Evolutionary conservation across 441 rosid genomes (phyloP), one percentile per base, ranked within the genome.

Genomic region (Populus trichocarpa): DNA sequence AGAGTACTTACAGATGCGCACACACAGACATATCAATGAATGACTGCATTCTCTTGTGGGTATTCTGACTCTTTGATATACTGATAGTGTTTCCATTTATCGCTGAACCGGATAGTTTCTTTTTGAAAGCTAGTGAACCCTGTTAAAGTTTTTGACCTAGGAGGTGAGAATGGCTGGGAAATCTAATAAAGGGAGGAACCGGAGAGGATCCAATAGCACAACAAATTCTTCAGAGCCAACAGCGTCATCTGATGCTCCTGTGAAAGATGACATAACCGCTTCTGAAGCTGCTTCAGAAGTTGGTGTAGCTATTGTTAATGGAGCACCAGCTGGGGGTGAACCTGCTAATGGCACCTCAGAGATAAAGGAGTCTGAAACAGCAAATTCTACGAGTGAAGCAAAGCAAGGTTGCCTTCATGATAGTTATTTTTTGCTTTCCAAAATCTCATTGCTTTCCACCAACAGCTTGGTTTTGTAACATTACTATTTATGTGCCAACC

Each of bases 91-190:
- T 57, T 57, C n/a, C 10, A 20, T 23, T n/a, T 61, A n/a, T 61
- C 28, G 23, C 66, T 22, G 66, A 61, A 61, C 66, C 9, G 66
- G 65, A 4, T 9, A 61, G 23, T 61, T 61, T 22, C 13, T 22
- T 61, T 61, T 23, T 22, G 28, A 61, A 61, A 61, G 66, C 66
- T 23, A 63, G 14, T 23, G 8, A 63, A 10, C 66, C 66, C 4
- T 23, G 23, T 23, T 11, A 63, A 33, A 22, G 66, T 22, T 61
- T 22, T 61, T 8, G 28, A 63, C 11, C 23, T 4, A 22, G 80
- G 79, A 36, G 46, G 80, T 75, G 53, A 77, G 86, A 80, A 93
- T 95, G 99, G 99, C 97, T 32, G 99, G 99, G 75, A 93, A 92
- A 84, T 93, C 97, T 72, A 92, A 83, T 85, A 97, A 84, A 85